These are phyloP conservation scores for Penicillium sp. DNA, from an alignment of 2,329 filamentous ascomycete species.

Conservation along the genomic window DNA sequence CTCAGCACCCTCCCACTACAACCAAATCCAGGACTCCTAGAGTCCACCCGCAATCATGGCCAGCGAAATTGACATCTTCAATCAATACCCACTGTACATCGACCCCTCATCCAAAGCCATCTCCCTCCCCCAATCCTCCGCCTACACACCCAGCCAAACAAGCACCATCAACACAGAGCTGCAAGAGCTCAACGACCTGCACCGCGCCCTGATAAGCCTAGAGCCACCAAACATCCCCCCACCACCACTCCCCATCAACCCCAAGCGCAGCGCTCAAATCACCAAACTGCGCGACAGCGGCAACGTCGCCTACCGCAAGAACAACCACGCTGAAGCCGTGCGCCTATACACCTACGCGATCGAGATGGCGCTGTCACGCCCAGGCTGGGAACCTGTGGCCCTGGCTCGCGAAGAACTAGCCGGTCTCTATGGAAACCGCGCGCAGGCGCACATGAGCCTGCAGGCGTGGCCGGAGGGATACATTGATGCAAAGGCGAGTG, in stretches of 20 bases:
- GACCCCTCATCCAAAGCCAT: slow-evolving; percentile 78
- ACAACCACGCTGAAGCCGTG: slow-evolving; percentile 67
- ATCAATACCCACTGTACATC: slow-evolving; percentile 72
- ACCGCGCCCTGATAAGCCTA: slow-evolving; percentile 64
- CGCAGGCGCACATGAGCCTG: slow-evolving; percentile 78
- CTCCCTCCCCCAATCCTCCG: slow-evolving; percentile 46
- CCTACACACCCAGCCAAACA: slow-evolving; percentile 41
- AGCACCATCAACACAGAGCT: slow-evolving; percentile 60
- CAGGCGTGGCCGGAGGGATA: slow-evolving; percentile 78
- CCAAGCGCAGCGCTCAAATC: slow-evolving; percentile 82
- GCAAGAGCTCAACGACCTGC: slow-evolving; percentile 68
- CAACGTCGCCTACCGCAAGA: slow-evolving; percentile 76
- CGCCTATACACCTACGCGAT: slow-evolving; percentile 80
- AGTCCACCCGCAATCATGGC: slow-evolving; percentile 21
- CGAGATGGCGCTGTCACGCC: slow-evolving; percentile 77
- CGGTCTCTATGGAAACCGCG: slow-evolving; percentile 75
- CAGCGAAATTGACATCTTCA: slow-evolving; percentile 53
- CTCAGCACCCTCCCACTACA: neutral
- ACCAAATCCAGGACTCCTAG: neutral
- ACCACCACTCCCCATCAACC: slow-evolving; percentile 84
- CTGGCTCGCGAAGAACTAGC: slow-evolving; percentile 80
- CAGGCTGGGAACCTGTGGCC: slow-evolving; percentile 79
- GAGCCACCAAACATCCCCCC: slow-evolving; percentile 66
- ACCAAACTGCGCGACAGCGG: slow-evolving; percentile 85
- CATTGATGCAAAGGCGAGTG: slow-evolving; percentile 81